Percentiles rank a stretch among this genome's conserved stretches.
phyloP scores from a whole-genome alignment of 2,329 filamentous ascomycete genomes.

The Claviceps paspali region DNA sequence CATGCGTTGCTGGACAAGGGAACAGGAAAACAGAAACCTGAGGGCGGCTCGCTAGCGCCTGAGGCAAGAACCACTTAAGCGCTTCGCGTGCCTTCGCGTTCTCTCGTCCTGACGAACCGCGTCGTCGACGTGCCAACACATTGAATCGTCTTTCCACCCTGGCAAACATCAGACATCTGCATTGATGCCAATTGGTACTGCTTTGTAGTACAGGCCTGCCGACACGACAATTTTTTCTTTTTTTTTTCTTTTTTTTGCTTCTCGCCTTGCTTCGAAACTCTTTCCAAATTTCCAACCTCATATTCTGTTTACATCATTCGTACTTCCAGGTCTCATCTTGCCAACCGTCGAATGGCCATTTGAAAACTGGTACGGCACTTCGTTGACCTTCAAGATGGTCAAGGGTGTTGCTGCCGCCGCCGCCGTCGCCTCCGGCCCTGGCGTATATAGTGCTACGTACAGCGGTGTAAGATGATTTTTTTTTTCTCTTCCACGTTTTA shows the following conservation, averaged over 20 bases:
- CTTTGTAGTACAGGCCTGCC: neutral
- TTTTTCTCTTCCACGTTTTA: neutral
- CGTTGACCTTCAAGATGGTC: constrained; percentile 27
- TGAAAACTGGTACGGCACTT: neutral
- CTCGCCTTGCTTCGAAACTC: no score
- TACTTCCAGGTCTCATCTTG: neutral
- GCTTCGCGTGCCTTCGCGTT: constrained; percentile 23
- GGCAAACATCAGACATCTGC: constrained; percentile 6
- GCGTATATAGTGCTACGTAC: constrained; percentile 54
- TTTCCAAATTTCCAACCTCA: no score
- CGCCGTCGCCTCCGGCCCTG: constrained; percentile 23
- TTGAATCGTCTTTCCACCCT: no score
- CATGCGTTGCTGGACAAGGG: no score
- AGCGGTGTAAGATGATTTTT: constrained; percentile 44
- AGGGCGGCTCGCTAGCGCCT: constrained; percentile 11
- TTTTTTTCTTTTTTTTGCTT: neutral
- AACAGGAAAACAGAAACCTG: no score
- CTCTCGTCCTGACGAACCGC: constrained; percentile 18
- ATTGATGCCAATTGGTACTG: constrained; percentile 1
- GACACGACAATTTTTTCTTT: neutral
- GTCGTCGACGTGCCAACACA: constrained; percentile 21
- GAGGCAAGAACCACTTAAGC: constrained; percentile 22
- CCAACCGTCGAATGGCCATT: neutral
- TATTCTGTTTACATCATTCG: neutral
- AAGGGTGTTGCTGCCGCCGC: constrained; percentile 22